Base-by-base conservation (phyloP, 371 early-diverging fungal species). In the Mucor piriformis region DNA sequence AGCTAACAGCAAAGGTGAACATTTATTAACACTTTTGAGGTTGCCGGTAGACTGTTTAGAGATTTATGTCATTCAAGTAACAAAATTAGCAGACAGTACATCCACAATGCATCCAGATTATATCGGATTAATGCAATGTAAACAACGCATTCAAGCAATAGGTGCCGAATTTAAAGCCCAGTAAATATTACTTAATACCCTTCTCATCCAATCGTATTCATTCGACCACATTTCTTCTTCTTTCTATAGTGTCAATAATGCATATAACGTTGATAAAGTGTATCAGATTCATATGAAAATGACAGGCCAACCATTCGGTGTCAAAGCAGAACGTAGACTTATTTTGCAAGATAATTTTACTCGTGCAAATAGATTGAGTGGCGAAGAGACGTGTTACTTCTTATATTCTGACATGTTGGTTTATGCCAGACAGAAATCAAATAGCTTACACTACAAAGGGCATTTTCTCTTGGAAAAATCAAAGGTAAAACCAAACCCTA, bases 61-160 rank as follows among this genome's bases (percentile, higher is more conserved):
- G 38, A 57, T 64, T 10, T 72, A 73, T 55, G 53, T 58, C 6
- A 59, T 71, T 24, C 24, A 73, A 5, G 48, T 80, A 24, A 57
- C 49, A n/a, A 50, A 56, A n/a, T 53, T 80, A 7, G 61, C 72
- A 8, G 67, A 71, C 8, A 69, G 54, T 29, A 80, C 81, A 0
- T 69, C 70, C 11, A 57, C 72, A 7, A 67, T 77, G 70, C 81
- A 80, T 61, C 81, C 81, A 25, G 81, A 80, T 52, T 73, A 75
- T 43, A 50, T 40, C 29, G 74, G 71, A 12, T 53, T 80, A 3
- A 34, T 57, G 38, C 62, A 64, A 33, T 73, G 69, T 33, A 73
- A 70, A 33, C 56, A 66, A 10, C 67, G 65, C 3, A 66, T 71
- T 38, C 52, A 57, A 3, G 23, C 43, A 3, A 53, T 79, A 10